Conservation (phyloP, 805 yeast genomes). For the Cyberlindnera lachancei region DNA sequence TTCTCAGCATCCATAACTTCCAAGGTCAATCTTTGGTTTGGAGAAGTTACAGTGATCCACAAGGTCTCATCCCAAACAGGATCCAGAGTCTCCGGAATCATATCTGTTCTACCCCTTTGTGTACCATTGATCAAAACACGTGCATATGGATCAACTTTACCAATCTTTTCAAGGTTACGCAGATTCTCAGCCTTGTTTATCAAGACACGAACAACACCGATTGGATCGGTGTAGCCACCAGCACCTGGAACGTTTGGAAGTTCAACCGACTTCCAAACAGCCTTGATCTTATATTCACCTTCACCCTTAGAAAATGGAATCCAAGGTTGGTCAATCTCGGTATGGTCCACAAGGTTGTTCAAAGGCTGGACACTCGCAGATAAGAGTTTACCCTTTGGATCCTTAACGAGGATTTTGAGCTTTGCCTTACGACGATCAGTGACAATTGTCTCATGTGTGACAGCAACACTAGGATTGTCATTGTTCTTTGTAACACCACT, state of each 20-base stretch:
- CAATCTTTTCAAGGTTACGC: slow-evolving; percentile 80
- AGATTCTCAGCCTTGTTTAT: slow-evolving; percentile 66
- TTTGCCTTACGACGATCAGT: slow-evolving; percentile 65
- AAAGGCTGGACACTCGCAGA: slow-evolving; percentile 54
- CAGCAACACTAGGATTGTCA: slow-evolving; percentile 61
- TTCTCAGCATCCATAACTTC: slow-evolving; percentile 92
- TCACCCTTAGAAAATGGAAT: slow-evolving; percentile 58
- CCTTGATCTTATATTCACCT: slow-evolving; percentile 65
- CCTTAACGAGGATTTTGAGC: slow-evolving; percentile 59
- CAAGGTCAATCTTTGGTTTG: slow-evolving; percentile 72
- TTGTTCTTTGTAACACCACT: slow-evolving; percentile 54
- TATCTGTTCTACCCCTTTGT: slow-evolving; percentile 69
- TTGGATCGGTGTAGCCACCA: slow-evolving; percentile 86
- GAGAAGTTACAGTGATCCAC: slow-evolving; percentile 75
- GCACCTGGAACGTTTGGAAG: slow-evolving; percentile 60
- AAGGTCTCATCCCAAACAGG: slow-evolving; percentile 84
- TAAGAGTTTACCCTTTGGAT: slow-evolving; percentile 47
- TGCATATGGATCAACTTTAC: slow-evolving; percentile 88
- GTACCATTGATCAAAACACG: slow-evolving; percentile 73
- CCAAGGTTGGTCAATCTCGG: slow-evolving; percentile 74
- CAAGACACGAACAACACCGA: slow-evolving; percentile 79
- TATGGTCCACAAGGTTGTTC: slow-evolving; percentile 60
- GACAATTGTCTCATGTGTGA: slow-evolving; percentile 58
- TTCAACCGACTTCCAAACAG: slow-evolving; percentile 83
- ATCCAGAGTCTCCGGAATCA: slow-evolving; percentile 54